These are phyloP conservation scores for Aspergillus coremiiformis DNA, from an alignment of 495 filamentous ascomycete genomes.

Conservation along the genomic window DNA sequence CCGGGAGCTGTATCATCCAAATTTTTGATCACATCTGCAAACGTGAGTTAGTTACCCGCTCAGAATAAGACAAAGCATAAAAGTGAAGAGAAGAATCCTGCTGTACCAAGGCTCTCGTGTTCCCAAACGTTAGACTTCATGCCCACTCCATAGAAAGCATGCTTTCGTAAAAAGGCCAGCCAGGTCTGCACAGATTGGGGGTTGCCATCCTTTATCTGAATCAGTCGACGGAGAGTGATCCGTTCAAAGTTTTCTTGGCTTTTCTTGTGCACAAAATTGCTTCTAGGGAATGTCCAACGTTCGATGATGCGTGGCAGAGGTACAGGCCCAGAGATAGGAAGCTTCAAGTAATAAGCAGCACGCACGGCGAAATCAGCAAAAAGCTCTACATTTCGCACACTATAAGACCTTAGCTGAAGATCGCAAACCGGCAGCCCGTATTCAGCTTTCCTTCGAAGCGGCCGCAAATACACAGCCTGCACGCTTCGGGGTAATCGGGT, in stretches of 20 bases:
- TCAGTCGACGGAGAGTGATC: conserved; percentile 74
- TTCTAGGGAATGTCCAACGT: conserved; percentile 88
- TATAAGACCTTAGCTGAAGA: conserved; percentile 89
- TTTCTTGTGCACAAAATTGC: conserved; percentile 93
- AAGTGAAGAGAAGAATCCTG: neutral
- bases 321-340: conserved; percentile 79
- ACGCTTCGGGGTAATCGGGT: conserved; percentile 64
- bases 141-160: conserved; percentile 87
- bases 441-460: conserved; percentile 64
- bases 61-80: neutral
- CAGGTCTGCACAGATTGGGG: conserved; percentile 81
- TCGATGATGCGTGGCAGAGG: conserved; percentile 82
- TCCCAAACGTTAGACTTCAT: conserved; percentile 99
- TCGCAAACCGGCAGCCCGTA: conserved; percentile 80
- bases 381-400: conserved; percentile 83
- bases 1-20: conserved; percentile 56
- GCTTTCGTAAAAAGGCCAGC: conserved; percentile 84
- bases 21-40: conserved; percentile 53
- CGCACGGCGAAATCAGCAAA: conserved; percentile 92
- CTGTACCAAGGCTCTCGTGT: conserved; percentile 60
- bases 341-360: conserved; percentile 85
- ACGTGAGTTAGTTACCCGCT: neutral
- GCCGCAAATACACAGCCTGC: conserved; percentile 78
- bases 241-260: conserved; percentile 96
- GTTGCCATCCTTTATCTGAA: conserved; percentile 91